phyloP scores from a whole-genome alignment of 345 rosid species.

The Bruguiera gymnorhiza region DNA sequence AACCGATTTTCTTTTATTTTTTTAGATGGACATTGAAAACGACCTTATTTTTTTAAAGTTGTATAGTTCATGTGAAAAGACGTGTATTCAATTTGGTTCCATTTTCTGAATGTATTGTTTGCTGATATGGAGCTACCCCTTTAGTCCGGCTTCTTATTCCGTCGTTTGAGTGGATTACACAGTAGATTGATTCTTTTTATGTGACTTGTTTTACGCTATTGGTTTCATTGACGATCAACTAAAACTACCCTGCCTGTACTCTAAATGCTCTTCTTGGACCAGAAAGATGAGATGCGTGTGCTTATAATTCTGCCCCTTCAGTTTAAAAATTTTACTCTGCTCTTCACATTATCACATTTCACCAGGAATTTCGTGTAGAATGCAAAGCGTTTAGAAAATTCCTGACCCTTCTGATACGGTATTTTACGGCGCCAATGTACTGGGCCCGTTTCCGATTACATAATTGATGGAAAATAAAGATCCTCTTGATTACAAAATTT shows the following conservation, averaged over 20 bases:
- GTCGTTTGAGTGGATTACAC: neutral
- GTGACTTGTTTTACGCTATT: neutral
- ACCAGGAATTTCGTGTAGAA: too few relatives aligned
- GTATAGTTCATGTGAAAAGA: neutral
- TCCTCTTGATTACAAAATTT: too few relatives aligned
- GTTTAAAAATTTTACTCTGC: neutral
- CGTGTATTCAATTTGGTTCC: neutral
- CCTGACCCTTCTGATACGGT: too few relatives aligned
- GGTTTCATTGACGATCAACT: neutral
- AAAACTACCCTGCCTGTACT: neutral
- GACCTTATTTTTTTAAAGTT: neutral
- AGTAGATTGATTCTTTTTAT: neutral
- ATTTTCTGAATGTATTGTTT: neutral
- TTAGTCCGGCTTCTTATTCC: neutral
- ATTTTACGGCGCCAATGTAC: too few relatives aligned
- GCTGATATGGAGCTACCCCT: neutral
- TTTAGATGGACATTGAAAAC: neutral
- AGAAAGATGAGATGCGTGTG: neutral
- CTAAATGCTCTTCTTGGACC: neutral
- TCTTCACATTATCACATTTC: neutral
- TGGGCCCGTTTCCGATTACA: too few relatives aligned
- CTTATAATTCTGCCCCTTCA: neutral
- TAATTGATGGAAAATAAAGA: too few relatives aligned
- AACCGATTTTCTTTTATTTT: neutral
- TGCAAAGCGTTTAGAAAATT: too few relatives aligned